These are phyloP conservation scores for Rubus parviflorus DNA, from an alignment of 306 rosid species.

Conservation along the genomic window DNA sequence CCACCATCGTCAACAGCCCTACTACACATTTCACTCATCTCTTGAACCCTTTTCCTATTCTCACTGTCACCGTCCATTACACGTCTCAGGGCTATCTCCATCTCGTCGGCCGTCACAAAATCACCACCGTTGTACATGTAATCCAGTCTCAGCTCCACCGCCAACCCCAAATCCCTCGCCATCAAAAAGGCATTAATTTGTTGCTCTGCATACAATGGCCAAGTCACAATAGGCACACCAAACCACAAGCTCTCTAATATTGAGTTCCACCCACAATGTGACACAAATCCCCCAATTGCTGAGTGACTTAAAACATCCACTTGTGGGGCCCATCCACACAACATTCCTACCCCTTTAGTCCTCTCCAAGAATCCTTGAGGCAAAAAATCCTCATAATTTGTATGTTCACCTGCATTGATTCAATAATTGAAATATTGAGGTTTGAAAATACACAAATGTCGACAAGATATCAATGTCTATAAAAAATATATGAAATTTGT, in stretches of 20 bases:
- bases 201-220: conserved; percentile 44
- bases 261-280: conserved; percentile 51
- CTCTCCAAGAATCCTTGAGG: conserved; percentile 22
- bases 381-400: not conserved
- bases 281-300: conserved; percentile 35
- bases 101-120: conserved; percentile 22
- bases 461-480: no score
- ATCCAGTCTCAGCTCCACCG: conserved; percentile 34
- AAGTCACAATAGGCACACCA: conserved; percentile 43
- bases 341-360: conserved; percentile 21
- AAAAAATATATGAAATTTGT: no score
- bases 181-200: conserved; percentile 33
- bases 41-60: conserved; percentile 24
- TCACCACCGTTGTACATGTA: conserved; percentile 6
- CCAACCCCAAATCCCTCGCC: conserved; percentile 36
- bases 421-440: not conserved
- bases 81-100: conserved; percentile 19
- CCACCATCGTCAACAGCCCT: conserved; percentile 10
- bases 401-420: not conserved
- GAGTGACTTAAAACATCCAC: conserved; percentile 26
- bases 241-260: conserved; percentile 40
- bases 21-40: conserved; percentile 14
- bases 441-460: no score
- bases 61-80: conserved; percentile 24
- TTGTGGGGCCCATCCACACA: conserved; percentile 42